Conservation (phyloP, 768 basidiomycete genomes). For the Tricholoma furcatifolium region DNA sequence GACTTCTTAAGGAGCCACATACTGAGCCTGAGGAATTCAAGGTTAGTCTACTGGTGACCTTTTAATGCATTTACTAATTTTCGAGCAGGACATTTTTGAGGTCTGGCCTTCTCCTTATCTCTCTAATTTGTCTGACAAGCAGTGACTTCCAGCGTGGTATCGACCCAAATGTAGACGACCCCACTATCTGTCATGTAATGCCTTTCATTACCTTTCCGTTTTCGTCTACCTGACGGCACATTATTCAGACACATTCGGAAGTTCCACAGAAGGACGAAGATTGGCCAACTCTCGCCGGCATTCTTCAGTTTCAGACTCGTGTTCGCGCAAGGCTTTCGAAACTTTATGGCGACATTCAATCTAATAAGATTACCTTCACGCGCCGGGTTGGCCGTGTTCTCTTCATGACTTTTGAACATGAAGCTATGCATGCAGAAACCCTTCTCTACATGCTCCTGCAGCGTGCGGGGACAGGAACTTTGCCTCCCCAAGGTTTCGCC, state of each 20-base stretch:
- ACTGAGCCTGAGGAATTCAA: constrained; percentile 87
- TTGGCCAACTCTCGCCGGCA: constrained; percentile 76
- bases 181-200: constrained; percentile 79
- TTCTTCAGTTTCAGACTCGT: constrained; percentile 75
- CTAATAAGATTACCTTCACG: constrained; percentile 49
- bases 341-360: constrained; percentile 70
- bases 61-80: constrained; percentile 7
- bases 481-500: constrained; percentile 75
- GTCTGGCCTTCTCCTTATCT: constrained; percentile 29
- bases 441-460: constrained; percentile 94
- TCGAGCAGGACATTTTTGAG: constrained; percentile 68
- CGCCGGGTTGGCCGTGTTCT: constrained; percentile 75
- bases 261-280: constrained; percentile 80
- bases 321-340: constrained; percentile 71
- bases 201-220: background rate
- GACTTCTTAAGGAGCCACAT: constrained; percentile 69
- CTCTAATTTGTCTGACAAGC: background rate
- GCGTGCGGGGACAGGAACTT: constrained; percentile 71
- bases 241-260: constrained; percentile 74
- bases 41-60: constrained; percentile 25
- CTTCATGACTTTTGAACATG: constrained; percentile 91
- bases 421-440: constrained; percentile 89
- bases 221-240: background rate
- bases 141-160: constrained; percentile 71
- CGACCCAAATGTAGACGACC: constrained; percentile 93